phyloP scores from a whole-genome alignment of 768 basidiomycete species.

The Panus rudis region DNA sequence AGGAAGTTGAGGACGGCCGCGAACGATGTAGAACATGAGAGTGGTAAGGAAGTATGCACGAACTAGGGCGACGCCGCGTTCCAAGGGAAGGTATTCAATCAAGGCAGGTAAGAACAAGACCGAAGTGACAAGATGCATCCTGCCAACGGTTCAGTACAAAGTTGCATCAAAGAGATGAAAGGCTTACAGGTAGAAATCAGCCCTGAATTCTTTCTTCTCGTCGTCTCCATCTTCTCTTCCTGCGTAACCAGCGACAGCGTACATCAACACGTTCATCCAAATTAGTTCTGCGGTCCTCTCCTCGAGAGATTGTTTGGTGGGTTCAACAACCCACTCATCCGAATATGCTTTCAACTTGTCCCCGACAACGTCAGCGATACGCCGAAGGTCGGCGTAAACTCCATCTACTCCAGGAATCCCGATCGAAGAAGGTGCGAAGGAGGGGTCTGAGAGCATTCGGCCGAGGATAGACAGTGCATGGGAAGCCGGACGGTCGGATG shows the following conservation, averaged over 20 bases:
- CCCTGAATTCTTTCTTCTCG: slow-evolving; percentile 33
- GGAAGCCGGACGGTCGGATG: slow-evolving; percentile 3
- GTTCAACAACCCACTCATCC: slow-evolving; percentile 17
- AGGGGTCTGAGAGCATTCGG: slow-evolving; percentile 45
- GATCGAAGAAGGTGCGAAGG: slow-evolving; percentile 12
- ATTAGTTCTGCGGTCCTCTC: slow-evolving; percentile 56
- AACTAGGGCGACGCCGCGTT: slow-evolving; percentile 45
- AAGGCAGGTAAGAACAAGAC: slow-evolving; percentile 53
- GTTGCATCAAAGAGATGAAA: not conserved
- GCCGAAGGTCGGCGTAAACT: slow-evolving; percentile 4
- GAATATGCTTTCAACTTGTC: slow-evolving; percentile 11
- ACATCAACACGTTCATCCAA: slow-evolving; percentile 49
- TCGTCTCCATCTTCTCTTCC: slow-evolving; percentile 22
- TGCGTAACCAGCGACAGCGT: slow-evolving; percentile 51
- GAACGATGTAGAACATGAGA: slow-evolving; percentile 49
- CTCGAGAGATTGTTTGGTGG: slow-evolving; percentile 27
- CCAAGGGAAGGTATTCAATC: slow-evolving; percentile 25
- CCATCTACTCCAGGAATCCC: not conserved
- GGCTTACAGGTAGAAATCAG: slow-evolving; percentile 57
- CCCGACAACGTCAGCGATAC: slow-evolving; percentile 10
- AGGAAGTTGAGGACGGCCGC: slow-evolving; percentile 47
- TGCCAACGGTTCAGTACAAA: slow-evolving; percentile 16
- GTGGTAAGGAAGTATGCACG: slow-evolving; percentile 47
- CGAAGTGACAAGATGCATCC: slow-evolving; percentile 64
- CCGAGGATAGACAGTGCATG: slow-evolving; percentile 50